phyloP scores from a whole-genome alignment of 352 stramenopile genomes.

The Globisporangium nagaii region DNA sequence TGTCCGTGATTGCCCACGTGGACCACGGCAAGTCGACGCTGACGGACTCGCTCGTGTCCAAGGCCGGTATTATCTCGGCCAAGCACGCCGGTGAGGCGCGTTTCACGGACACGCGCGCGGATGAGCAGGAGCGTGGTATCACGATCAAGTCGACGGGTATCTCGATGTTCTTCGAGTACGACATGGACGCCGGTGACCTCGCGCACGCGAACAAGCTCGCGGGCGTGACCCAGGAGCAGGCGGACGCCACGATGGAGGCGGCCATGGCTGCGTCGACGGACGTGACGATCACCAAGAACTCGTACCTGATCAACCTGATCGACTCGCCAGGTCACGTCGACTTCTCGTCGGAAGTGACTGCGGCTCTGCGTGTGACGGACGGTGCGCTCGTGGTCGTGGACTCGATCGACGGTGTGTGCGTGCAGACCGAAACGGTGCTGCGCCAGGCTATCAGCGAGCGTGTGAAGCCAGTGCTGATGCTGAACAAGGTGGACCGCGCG shows the following conservation, averaged over 20 bases:
- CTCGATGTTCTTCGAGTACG: conserved; percentile 99
- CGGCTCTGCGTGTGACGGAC: conserved; percentile 98
- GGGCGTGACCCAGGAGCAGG: conserved; percentile 44
- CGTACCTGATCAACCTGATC: conserved; percentile 99
- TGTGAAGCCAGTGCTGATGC: conserved; percentile 98
- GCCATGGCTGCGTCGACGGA: conserved; percentile 20
- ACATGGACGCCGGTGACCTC: conserved; percentile 92
- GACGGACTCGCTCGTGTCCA: conserved; percentile 98
- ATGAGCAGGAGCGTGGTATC: conserved; percentile 99
- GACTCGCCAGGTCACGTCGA: conserved; percentile 99
- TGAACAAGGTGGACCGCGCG: conserved; percentile 99
- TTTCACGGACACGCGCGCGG: conserved; percentile 99
- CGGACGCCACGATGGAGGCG: conserved; percentile 18
- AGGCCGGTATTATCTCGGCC: conserved; percentile 98
- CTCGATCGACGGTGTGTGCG: conserved; percentile 98
- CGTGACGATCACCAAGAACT: conserved; percentile 96
- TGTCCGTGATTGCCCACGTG: conserved; percentile 99
- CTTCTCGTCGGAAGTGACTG: conserved; percentile 99
- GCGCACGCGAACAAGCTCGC: conserved; percentile 62
- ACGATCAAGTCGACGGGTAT: conserved; percentile 99
- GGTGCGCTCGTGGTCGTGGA: conserved; percentile 99
- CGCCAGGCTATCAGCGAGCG: conserved; percentile 97
- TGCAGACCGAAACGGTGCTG: conserved; percentile 99
- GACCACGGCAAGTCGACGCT: conserved; percentile 99
- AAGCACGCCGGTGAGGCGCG: conserved; percentile 97